phyloP scores from a whole-genome alignment of 2,329 filamentous ascomycete species.

The Geosmithia flava region DNA sequence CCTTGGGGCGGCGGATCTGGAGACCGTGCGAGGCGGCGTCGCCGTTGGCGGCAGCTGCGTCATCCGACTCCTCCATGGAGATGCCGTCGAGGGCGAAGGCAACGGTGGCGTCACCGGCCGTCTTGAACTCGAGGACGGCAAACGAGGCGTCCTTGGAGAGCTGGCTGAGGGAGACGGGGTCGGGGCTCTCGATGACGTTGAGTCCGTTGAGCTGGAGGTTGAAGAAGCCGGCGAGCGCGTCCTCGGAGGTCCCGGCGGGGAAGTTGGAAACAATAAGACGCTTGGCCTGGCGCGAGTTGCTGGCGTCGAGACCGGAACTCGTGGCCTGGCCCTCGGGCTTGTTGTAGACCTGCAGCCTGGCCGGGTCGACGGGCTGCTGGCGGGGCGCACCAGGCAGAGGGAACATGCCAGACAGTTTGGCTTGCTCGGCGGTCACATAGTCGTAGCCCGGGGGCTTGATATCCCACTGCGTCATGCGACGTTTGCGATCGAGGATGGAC shows the following conservation, averaged over 20 bases:
- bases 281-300: slow-evolving; percentile 88
- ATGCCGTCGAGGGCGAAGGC: slow-evolving; percentile 85
- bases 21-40: slow-evolving; percentile 30
- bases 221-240: slow-evolving; percentile 72
- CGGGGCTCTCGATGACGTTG: slow-evolving; percentile 73
- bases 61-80: slow-evolving; percentile 65
- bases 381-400: slow-evolving; percentile 89
- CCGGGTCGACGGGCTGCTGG: slow-evolving; percentile 90
- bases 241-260: slow-evolving; percentile 60
- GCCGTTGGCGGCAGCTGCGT: slow-evolving; percentile 35
- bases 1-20: slow-evolving; percentile 77
- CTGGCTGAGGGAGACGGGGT: slow-evolving; percentile 77
- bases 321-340: slow-evolving; percentile 63
- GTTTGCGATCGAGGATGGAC: slow-evolving; percentile 75
- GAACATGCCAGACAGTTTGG: slow-evolving; percentile 98
- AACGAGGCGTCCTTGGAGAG: slow-evolving; percentile 69
- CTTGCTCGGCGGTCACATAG: slow-evolving; percentile 95
- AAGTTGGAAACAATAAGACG: slow-evolving; percentile 82
- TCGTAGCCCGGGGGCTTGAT: slow-evolving; percentile 98
- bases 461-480: slow-evolving; percentile 96
- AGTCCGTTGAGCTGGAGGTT: slow-evolving; percentile 95
- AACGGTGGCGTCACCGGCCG: slow-evolving; percentile 76
- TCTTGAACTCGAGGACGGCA: slow-evolving; percentile 84
- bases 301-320: slow-evolving; percentile 75
- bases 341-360: slow-evolving; percentile 85